Conservation (phyloP, 2,329 filamentous ascomycete genomes). For the Aspergillus aculeatus region DNA sequence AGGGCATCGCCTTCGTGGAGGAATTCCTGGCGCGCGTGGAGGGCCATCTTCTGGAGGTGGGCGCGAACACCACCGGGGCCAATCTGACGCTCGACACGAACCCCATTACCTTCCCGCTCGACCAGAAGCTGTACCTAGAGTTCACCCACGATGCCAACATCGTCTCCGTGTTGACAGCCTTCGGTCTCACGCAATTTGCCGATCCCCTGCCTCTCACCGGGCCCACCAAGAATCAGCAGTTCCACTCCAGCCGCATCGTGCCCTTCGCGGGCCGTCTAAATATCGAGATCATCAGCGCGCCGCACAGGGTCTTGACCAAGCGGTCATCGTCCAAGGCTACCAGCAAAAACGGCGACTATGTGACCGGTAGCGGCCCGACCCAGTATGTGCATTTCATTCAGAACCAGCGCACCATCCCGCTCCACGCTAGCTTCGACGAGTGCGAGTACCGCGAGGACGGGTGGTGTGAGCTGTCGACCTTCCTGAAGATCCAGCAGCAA, state of each 20-base stretch:
- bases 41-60: constrained; percentile 23
- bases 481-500: constrained; percentile 61
- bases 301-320: constrained; percentile 59
- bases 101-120: constrained; percentile 67
- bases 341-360: background rate
- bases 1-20: constrained; percentile 72
- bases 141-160: constrained; percentile 78
- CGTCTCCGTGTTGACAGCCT: constrained; percentile 66
- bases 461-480: constrained; percentile 72
- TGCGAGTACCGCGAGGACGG: constrained; percentile 69
- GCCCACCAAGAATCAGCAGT: constrained; percentile 51
- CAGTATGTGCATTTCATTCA: constrained; percentile 72
- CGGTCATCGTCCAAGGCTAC: constrained; percentile 10
- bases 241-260: constrained; percentile 66
- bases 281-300: constrained; percentile 70
- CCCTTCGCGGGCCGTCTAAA: constrained; percentile 72
- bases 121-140: constrained; percentile 73
- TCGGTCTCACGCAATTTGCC: constrained; percentile 69
- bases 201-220: constrained; percentile 53
- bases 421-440: constrained; percentile 64
- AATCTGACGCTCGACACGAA: constrained; percentile 50
- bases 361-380: constrained; percentile 45
- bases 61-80: constrained; percentile 45
- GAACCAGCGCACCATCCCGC: constrained; percentile 70
- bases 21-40: constrained; percentile 68